phyloP scores from a whole-genome alignment of 1,139 yeast genomes.

The Debaryomycetaceae sp. region DNA sequence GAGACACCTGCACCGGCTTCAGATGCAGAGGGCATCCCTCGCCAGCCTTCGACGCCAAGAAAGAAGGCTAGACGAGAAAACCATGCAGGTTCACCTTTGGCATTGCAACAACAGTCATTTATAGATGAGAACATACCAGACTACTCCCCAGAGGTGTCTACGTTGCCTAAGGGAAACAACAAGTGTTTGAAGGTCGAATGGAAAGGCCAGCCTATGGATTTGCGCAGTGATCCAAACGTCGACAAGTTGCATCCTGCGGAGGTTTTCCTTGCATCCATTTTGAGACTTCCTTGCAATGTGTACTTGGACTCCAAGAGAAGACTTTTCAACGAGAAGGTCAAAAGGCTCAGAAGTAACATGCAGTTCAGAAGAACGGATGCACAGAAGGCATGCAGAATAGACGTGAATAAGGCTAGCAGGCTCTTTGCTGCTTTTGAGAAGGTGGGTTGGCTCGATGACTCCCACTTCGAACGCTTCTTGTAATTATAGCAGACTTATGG shows the following conservation, averaged over 20 bases:
- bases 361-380: slow-evolving; percentile 97
- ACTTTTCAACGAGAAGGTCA: slow-evolving; percentile 83
- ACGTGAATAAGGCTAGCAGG: slow-evolving; percentile 93
- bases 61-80: slow-evolving; percentile 40
- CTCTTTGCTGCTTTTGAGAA: slow-evolving; percentile 90
- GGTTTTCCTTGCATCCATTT: slow-evolving; percentile 78
- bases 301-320: slow-evolving; percentile 92
- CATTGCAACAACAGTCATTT: slow-evolving; percentile 41
- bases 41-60: slow-evolving; percentile 23
- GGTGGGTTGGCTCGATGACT: slow-evolving; percentile 92
- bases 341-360: slow-evolving; percentile 66
- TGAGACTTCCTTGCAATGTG: slow-evolving; percentile 82
- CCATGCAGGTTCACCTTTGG: slow-evolving; percentile 29
- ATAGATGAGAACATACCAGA: slow-evolving; percentile 66
- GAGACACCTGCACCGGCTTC: slow-evolving; percentile 22
- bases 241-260: slow-evolving; percentile 87
- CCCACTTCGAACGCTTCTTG: slow-evolving; percentile 56
- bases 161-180: slow-evolving; percentile 62
- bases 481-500: slow-evolving; percentile 7
- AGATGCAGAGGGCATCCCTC: slow-evolving; percentile 10
- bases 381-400: slow-evolving; percentile 95
- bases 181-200: slow-evolving; percentile 87
- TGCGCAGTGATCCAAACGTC: slow-evolving; percentile 70
- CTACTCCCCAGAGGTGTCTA: slow-evolving; percentile 65
- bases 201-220: slow-evolving; percentile 98